These are phyloP conservation scores for Globisporangium rhizosaccharum DNA, from an alignment of 352 stramenopile genomes.

Conservation along the genomic window DNA sequence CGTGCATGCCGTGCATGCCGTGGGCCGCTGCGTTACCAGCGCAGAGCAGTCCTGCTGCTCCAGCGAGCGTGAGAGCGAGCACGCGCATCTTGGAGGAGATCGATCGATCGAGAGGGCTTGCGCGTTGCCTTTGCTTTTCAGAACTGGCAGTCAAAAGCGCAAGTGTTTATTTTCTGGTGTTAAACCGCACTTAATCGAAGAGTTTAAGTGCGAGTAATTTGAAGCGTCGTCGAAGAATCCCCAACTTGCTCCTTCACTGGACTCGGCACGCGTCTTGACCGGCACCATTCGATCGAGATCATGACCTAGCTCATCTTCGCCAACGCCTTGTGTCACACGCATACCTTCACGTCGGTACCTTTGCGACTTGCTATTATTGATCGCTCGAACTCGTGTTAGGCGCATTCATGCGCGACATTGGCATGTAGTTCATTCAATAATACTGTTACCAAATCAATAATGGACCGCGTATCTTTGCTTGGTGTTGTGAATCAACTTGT, in stretches of 20 bases:
- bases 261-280: too few species aligned
- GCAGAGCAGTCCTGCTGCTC: slow-evolving; percentile 6
- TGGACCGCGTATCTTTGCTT: too few species aligned
- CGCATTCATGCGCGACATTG: too few species aligned
- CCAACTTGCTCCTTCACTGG: too few species aligned
- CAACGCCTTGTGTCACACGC: not conserved
- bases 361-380: slow-evolving; percentile 1
- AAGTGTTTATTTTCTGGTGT: not conserved
- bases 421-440: too few species aligned
- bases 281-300: too few species aligned
- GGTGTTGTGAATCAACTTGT: not conserved
- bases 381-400: not conserved
- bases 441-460: too few species aligned
- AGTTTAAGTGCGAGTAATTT: not conserved
- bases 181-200: too few species aligned
- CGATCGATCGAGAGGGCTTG: not conserved
- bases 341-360: not conserved
- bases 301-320: too few species aligned
- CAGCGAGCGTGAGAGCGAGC: slow-evolving; percentile 16
- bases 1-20: slow-evolving; percentile 16
- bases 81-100: not conserved
- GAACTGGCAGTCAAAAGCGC: slow-evolving; percentile 1
- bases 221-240: too few species aligned
- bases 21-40: slow-evolving; percentile 17
- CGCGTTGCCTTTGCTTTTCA: not conserved